Evolutionary conservation across 768 basidiomycete genomes (phyloP), one percentile per base, ranked within the genome.

Genomic region (Boletus edulis): DNA sequence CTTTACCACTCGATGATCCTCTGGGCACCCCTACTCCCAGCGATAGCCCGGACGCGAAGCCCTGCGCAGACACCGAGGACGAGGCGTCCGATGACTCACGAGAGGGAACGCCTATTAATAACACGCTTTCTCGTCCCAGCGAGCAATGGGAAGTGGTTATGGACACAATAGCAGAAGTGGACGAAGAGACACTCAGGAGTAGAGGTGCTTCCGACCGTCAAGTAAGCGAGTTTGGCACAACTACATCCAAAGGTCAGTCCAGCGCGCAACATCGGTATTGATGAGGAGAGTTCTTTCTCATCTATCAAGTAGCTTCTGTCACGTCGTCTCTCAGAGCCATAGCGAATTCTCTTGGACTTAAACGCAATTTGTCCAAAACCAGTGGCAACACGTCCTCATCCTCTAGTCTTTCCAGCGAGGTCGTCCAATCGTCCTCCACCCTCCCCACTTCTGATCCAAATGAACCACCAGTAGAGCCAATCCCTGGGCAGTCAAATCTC

Each of bases 91-190:
- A 51, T 32, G 32, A 70, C 46, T 60, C 66, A 22, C 41, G 29
- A 14, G 62, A 58, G 50, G 51, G n/a, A 46, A 54, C 27, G 27
- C 51, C 58, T 57, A 18, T 44, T 58, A 52, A 68, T 38, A 64
- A 49, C 20, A 31, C 52, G 24, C n/a, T 75, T 55, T 73, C 83
- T 11, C 78, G 87, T 41, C 86, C 87, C 0, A 89, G 88, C 63
- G 87, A 89, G 62, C 85, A 87, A 62, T 92, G 91, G 89, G 88
- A 90, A 65, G 74, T 92, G 55, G 82, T 91, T n/a, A 91, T 92
- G 85, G 90, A 92, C 51, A 81, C 82, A 55, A 91, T 88, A 37
- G 75, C 81, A 48, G 89, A 91, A 54, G 69, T 76, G 17, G 85
- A 87, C 35, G 87, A 89, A 57, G 66, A 65, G 38, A 59, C 64